Percentiles rank a stretch among this genome's conserved stretches.
Evolutionary conservation across 768 basidiomycete species (phyloP).

Genomic region (Tricholoma matsutake): DNA sequence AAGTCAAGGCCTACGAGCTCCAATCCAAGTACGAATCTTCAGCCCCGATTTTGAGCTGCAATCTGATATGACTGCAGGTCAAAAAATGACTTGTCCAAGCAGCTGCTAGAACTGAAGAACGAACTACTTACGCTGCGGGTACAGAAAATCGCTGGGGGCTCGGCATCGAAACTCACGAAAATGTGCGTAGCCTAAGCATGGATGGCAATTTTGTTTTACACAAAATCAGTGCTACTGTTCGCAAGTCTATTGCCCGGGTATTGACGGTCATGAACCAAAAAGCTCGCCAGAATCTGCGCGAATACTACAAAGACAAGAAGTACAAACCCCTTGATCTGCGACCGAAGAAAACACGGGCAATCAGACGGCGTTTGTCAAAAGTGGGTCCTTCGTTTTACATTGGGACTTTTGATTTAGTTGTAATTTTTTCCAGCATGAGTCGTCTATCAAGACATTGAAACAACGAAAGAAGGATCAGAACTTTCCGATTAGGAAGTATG

Average conservation of each 20-base stretch:
- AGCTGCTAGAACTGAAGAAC: constrained; percentile 89
- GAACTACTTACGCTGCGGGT: constrained; percentile 94
- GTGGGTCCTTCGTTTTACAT: constrained; percentile 38
- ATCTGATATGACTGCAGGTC: constrained; percentile 52
- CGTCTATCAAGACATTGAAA: constrained; percentile 83
- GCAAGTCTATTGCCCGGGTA: constrained; percentile 98
- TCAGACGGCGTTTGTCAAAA: constrained; percentile 91
- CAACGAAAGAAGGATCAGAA: constrained; percentile 93
- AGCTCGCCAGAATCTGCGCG: constrained; percentile 92
- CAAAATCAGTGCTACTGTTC: constrained; percentile 75
- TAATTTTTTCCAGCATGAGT: constrained; percentile 60
- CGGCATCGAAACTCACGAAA: constrained; percentile 93
- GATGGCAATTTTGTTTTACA: background rate
- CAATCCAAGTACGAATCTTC: constrained; percentile 76
- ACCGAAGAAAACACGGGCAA: constrained; percentile 96
- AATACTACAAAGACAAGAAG: constrained; percentile 98
- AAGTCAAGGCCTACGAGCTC: constrained; percentile 96
- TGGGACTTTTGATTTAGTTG: background rate
- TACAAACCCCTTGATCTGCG: constrained; percentile 97
- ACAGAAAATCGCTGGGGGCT: constrained; percentile 96
- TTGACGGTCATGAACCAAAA: constrained; percentile 99
- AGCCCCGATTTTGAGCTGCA: background rate
- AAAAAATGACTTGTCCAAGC: constrained; percentile 95
- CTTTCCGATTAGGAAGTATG: constrained; percentile 93
- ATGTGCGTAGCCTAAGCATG: constrained; percentile 61